phyloP scores from a whole-genome alignment of 768 basidiomycete genomes.

The Termitomyces sp. region DNA sequence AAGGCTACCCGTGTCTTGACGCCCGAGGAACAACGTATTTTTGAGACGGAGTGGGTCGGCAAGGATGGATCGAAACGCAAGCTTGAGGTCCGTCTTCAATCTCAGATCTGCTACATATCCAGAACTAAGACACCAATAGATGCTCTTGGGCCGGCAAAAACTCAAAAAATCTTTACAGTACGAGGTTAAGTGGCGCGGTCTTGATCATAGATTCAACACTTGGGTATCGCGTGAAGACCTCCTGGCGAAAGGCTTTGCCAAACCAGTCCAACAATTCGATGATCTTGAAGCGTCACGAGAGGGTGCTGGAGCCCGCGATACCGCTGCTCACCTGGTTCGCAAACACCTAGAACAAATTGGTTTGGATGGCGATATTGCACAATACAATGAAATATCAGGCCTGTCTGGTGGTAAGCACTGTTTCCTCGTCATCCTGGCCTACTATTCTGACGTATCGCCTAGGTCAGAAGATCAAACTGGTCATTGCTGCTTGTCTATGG shows the following conservation, averaged over 20 bases:
- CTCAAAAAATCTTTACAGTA: conserved; percentile 95
- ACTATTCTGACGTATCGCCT: conserved; percentile 8
- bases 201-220: conserved; percentile 85
- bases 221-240: conserved; percentile 91
- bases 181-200: conserved; percentile 82
- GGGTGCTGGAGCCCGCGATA: conserved; percentile 90
- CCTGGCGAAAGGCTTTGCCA: conserved; percentile 80
- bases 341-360: conserved; percentile 96
- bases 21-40: conserved; percentile 72
- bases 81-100: conserved; percentile 63
- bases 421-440: neutral
- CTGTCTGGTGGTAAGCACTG: conserved; percentile 75
- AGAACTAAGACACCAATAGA: conserved; percentile 31
- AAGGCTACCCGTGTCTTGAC: conserved; percentile 89
- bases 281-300: conserved; percentile 95
- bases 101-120: neutral
- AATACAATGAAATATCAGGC: conserved; percentile 95
- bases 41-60: conserved; percentile 87
- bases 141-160: conserved; percentile 94
- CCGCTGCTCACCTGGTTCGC: conserved; percentile 73
- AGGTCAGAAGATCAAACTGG: conserved; percentile 97
- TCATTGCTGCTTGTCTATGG: conserved; percentile 94
- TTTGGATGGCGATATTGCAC: conserved; percentile 94
- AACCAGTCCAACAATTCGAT: conserved; percentile 91
- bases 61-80: conserved; percentile 89